A percentile compares a stretch with the other conserved stretches of the same genome.
phyloP scores from a whole-genome alignment of 306 rosid genomes.

The Amphicarpaea edgeworthii region DNA sequence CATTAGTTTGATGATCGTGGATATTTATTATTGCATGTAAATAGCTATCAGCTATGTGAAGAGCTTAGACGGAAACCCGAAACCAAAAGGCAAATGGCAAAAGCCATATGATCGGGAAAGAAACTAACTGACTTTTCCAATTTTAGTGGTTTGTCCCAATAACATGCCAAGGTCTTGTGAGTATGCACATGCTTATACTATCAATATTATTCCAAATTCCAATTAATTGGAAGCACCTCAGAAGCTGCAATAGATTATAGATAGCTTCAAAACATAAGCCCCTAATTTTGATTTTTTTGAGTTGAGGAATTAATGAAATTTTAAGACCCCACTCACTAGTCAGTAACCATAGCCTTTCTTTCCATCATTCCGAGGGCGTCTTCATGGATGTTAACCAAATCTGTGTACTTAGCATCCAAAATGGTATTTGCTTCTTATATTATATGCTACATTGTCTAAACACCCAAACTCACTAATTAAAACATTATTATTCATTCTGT shows the following conservation, averaged over 20 bases:
- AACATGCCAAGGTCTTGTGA: background rate
- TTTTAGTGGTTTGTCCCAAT: too few species aligned
- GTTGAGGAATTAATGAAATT: constrained; percentile 1
- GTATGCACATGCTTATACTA: constrained; percentile 14
- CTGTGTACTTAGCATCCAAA: constrained; percentile 27
- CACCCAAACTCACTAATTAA: background rate
- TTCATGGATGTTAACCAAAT: constrained; percentile 29
- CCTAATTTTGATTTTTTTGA: background rate
- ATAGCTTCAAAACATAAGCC: background rate
- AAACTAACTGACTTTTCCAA: background rate
- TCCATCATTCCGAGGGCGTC: background rate
- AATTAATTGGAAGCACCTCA: constrained; percentile 8
- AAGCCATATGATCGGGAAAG: background rate
- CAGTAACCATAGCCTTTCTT: background rate
- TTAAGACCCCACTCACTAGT: constrained; percentile 35
- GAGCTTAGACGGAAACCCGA: background rate
- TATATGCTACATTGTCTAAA: background rate
- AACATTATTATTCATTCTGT: background rate
- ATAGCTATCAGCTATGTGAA: background rate
- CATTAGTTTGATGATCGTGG: too few species aligned
- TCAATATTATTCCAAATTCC: background rate
- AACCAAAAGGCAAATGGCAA: background rate
- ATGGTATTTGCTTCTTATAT: constrained; percentile 39
- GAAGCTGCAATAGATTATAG: background rate
- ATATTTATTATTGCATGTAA: too few species aligned